phyloP scores from a whole-genome alignment of 2,329 filamentous ascomycete genomes.

The Biscogniauxia sp. region DNA sequence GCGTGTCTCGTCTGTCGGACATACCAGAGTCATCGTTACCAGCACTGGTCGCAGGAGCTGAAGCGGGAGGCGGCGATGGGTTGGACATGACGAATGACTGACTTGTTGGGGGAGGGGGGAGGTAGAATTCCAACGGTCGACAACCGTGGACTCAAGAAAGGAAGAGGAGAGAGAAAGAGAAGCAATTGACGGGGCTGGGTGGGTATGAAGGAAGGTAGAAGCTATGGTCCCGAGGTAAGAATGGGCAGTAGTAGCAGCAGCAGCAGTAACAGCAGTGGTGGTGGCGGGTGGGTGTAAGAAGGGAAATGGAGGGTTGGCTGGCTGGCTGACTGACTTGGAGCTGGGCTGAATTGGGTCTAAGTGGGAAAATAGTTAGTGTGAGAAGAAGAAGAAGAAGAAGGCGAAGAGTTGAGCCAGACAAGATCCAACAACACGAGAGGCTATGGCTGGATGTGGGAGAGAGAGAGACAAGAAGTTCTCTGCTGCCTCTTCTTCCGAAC shows the following conservation, averaged over 20 bases:
- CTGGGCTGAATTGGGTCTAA: conserved; percentile 12
- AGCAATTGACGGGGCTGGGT: conserved; percentile 3
- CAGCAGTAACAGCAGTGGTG: background rate
- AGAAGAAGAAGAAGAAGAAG: conserved; percentile 6
- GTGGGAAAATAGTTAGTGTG: conserved; percentile 12
- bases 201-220: conserved; percentile 1
- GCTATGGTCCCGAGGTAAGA: conserved; percentile 11
- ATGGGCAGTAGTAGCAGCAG: conserved; percentile 3
- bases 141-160: conserved; percentile 24
- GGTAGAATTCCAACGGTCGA: conserved; percentile 19
- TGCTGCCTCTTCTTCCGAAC: no score
- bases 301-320: background rate
- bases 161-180: conserved; percentile 9
- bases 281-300: conserved; percentile 4
- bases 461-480: no score
- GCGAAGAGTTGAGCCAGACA: background rate
- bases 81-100: conserved; percentile 32
- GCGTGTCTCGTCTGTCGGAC: conserved; percentile 7
- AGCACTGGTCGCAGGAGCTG: conserved; percentile 28
- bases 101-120: conserved; percentile 1
- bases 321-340: conserved; percentile 1
- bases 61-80: conserved; percentile 30
- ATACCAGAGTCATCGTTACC: conserved; percentile 34
- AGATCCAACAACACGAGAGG: no score
- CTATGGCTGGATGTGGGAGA: no score